Percentiles rank a stretch among this genome's conserved stretches.
phyloP scores from a whole-genome alignment of 2,329 filamentous ascomycete species.

The Lecanicillium sp. region DNA sequence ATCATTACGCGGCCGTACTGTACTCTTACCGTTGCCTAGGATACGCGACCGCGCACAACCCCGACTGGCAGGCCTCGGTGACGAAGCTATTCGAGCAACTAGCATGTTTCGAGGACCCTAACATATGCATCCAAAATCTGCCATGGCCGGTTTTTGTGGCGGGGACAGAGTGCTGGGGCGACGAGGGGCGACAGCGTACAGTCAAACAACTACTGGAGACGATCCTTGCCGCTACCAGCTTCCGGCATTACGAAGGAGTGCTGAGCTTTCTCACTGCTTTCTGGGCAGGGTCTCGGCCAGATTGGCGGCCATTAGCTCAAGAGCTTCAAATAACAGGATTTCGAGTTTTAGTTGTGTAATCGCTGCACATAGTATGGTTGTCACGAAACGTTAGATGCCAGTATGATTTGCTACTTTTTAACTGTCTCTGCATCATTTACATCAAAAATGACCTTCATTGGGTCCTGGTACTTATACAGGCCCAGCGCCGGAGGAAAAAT shows the following conservation, averaged over 20 bases:
- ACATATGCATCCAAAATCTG: constrained; percentile 24
- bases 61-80: constrained; percentile 17
- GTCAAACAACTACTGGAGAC: constrained; percentile 16
- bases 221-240: constrained; percentile 20
- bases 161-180: constrained; percentile 22
- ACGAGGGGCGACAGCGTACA: constrained; percentile 17
- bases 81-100: constrained; percentile 21
- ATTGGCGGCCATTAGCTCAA: constrained; percentile 23
- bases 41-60: constrained; percentile 12
- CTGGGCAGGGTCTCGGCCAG: constrained; percentile 20
- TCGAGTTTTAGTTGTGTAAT: constrained; percentile 19
- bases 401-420: neutral
- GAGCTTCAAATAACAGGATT: constrained; percentile 19
- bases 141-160: constrained; percentile 27
- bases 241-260: constrained; percentile 20
- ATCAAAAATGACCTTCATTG: constrained; percentile 30
- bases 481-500: constrained; percentile 29
- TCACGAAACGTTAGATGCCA: neutral
- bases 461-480: constrained; percentile 31
- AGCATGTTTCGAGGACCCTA: constrained; percentile 18
- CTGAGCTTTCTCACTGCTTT: constrained; percentile 21
- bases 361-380: neutral
- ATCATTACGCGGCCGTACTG: constrained; percentile 24
- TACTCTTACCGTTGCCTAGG: constrained; percentile 24
- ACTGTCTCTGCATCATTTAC: constrained; percentile 32